A percentile compares a stretch with the other conserved stretches of the same genome.
phyloP scores from a whole-genome alignment of 78 protist genomes.

The Dictyostelium firmibasis region DNA sequence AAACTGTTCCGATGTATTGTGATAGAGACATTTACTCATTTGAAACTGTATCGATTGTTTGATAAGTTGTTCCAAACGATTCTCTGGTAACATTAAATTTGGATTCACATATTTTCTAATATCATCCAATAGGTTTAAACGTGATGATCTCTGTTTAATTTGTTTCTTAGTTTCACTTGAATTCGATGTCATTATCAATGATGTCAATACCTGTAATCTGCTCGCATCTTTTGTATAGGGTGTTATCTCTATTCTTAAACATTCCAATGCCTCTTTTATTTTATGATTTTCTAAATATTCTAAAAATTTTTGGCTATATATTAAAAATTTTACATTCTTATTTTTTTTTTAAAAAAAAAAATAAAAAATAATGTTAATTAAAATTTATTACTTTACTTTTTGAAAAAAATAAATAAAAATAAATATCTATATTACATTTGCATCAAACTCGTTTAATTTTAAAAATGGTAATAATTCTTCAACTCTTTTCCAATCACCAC shows the following conservation, averaged over 20 bases:
- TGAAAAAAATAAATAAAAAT: too few species aligned
- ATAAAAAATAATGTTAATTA: background rate
- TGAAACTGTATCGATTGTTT: slow-evolving; percentile 82
- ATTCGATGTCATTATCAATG: slow-evolving; percentile 63
- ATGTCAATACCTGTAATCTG: slow-evolving; percentile 49
- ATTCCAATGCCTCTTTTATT: slow-evolving; percentile 43
- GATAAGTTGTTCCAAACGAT: slow-evolving; percentile 81
- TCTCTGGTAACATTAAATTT: slow-evolving; percentile 78
- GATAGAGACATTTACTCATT: slow-evolving; percentile 77
- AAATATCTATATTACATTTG: background rate
- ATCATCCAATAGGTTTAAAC: slow-evolving; percentile 40
- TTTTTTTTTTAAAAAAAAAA: background rate
- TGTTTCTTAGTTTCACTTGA: background rate
- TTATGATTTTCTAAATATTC: slow-evolving; percentile 72
- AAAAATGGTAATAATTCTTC: slow-evolving; percentile 31
- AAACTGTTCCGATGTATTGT: slow-evolving; percentile 40
- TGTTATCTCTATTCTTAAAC: slow-evolving; percentile 78
- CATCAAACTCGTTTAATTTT: slow-evolving; percentile 21
- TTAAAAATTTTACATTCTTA: slow-evolving; percentile 52
- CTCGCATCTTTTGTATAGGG: slow-evolving; percentile 15
- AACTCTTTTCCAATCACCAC: slow-evolving; percentile 60
- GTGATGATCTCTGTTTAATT: slow-evolving; percentile 7
- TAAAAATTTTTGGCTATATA: slow-evolving; percentile 81
- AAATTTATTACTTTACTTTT: too few species aligned
- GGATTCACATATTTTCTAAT: slow-evolving; percentile 82